phyloP scores from a whole-genome alignment of 345 rosid genomes.

The Aurinia saxatilis region DNA sequence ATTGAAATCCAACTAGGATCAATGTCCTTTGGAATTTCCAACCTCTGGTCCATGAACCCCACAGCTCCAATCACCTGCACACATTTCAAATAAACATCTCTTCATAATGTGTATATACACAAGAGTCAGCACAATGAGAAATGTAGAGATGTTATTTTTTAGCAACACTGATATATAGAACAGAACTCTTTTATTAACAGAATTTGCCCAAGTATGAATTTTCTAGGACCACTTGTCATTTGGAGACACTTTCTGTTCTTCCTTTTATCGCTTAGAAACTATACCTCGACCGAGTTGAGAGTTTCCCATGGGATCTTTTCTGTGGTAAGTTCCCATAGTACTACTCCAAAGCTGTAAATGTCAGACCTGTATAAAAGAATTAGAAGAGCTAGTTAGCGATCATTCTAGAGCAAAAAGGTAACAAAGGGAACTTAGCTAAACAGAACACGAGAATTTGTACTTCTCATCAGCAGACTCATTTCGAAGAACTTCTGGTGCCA shows the following conservation, averaged over 20 bases:
- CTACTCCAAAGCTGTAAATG: slow-evolving; percentile 84
- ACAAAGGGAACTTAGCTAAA: neutral
- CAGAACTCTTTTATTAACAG: neutral
- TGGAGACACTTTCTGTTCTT: neutral
- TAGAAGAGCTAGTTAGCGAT: slow-evolving; percentile 6
- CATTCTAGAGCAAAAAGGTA: neutral
- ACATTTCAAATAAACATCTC: slow-evolving; percentile 25
- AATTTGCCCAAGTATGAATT: neutral
- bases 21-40: slow-evolving; percentile 72
- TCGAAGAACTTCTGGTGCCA: slow-evolving; percentile 98
- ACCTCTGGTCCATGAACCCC: slow-evolving; percentile 90
- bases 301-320: slow-evolving; percentile 98
- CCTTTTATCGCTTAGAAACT: neutral
- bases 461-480: slow-evolving; percentile 95
- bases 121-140: neutral
- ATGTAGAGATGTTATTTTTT: neutral
- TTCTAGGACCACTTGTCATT: neutral
- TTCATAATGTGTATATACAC: neutral
- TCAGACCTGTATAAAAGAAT: slow-evolving; percentile 61
- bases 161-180: neutral
- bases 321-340: slow-evolving; percentile 91
- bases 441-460: slow-evolving; percentile 38
- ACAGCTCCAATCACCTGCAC: slow-evolving; percentile 94
- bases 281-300: slow-evolving; percentile 93
- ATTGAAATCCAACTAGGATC: slow-evolving; percentile 81